A percentile compares a stretch with the other conserved stretches of the same genome.
Conservation (phyloP, 208 protist species). For the Leishmania major region DNA sequence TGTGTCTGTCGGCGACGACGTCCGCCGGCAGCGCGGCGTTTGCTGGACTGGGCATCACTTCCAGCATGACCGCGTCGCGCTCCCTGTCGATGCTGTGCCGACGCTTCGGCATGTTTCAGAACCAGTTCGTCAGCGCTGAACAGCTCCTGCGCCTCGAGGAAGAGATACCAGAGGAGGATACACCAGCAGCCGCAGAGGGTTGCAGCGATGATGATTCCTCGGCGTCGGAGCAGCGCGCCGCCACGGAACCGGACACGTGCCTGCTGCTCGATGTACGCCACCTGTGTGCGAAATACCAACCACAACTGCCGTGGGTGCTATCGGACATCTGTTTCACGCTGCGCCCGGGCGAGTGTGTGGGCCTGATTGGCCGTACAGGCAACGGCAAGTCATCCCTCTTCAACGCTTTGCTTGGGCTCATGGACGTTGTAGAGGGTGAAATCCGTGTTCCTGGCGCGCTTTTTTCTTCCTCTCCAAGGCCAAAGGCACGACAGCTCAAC, state of each 20-base stretch:
- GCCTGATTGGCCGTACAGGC: conserved; percentile 81
- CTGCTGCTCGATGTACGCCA: conserved; percentile 62
- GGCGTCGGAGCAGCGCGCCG: background rate
- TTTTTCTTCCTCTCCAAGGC: conserved; percentile 22
- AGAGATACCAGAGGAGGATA: conserved; percentile 40
- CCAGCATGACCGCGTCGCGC: conserved; percentile 57
- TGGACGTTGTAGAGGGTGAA: conserved; percentile 89
- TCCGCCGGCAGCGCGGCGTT: conserved; percentile 45
- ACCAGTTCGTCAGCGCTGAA: conserved; percentile 80
- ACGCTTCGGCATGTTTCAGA: conserved; percentile 71
- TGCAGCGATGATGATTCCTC: conserved; percentile 2
- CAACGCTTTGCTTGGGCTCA: conserved; percentile 69
- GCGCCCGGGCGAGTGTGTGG: conserved; percentile 53
- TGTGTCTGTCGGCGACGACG: conserved; percentile 38
- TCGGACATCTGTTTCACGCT: conserved; percentile 61
- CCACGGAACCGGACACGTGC: conserved; percentile 6
- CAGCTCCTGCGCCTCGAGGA: conserved; percentile 56
- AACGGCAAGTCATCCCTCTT: conserved; percentile 89
- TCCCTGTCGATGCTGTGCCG: conserved; percentile 67
- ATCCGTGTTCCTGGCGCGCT: conserved; percentile 28
- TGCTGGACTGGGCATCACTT: conserved; percentile 68
- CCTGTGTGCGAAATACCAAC: conserved; percentile 71
- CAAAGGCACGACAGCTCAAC: conserved; percentile 18
- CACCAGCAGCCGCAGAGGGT: background rate
- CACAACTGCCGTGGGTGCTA: conserved; percentile 70